Evolutionary conservation across 1,284 basidiomycete genomes (phyloP), one percentile per base, ranked within the genome.

Genomic region (Earliella scabrosa): DNA sequence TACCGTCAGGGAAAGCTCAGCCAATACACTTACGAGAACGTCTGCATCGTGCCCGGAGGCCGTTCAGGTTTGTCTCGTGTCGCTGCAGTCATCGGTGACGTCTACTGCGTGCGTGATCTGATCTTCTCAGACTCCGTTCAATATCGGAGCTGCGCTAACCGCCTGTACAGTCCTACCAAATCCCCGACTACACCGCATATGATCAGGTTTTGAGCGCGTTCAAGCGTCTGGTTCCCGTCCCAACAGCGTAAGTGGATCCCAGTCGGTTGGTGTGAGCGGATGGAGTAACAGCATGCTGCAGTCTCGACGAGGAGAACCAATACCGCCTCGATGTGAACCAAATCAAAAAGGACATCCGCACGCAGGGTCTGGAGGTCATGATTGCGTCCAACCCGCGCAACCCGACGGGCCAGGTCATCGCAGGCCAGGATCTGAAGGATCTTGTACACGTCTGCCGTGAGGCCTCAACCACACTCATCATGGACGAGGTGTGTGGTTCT

Each of bases 341-440:
- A 65, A 84, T 64, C 31, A 64, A 90, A 84, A 87, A 78, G 76
- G 92, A 94, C 63, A 91, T 94, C 55, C 77, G 76, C 43, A 87
- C 80, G 3, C 90, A 93, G 73, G 95, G 92, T 31, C 77, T 97
- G 21, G 86, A 90, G 14, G 93, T 96, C 39, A 83, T 97, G 56
- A 81, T 98, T 51, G 89, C 93, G 1, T 94, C 91, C 18, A 98
- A 97, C 73, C 93, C 93, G 13, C 85, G 94, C 55, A 96, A 96
- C 68, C 93, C 95, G 1, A 97, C 95, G 0, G 95, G 95, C 10
- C 93, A 95, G 64, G 77, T 82, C 44, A 84, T 87, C 48, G 73
- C 74, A 73, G 94, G 92, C 14, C 78, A 91, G 14, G 90, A 96
- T 14, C 82, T 98, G 54, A 83, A 90, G 65, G 83, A 90, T 45